Evolutionary conservation across 176 grass and related monocot genomes (phyloP), one percentile per base, ranked within the genome.

Genomic region (Lolium rigidum): DNA sequence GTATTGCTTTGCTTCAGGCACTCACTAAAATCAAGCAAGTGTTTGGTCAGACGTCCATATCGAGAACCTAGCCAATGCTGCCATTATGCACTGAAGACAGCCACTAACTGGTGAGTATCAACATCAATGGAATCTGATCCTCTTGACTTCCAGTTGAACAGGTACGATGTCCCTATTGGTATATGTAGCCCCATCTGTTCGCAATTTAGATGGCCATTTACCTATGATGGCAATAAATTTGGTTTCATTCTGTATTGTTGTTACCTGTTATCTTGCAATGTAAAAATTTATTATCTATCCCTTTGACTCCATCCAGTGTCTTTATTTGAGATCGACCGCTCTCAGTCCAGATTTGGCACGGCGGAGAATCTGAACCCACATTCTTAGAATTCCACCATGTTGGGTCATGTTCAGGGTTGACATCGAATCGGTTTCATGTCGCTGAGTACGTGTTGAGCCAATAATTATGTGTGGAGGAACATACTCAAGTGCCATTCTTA

Each of bases 21-120:
- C 65, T 83, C 79, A 66, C 26, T 61, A 75, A 74, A 84, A 77
- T 38, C 74, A 51, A 67, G 10, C 56, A 8, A 58, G 25, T 69
- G 58, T 87, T 84, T 75, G 89, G 85, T 87, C 47, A 84, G 59
- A 26, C 69, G 85, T 91, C 85, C 85, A 61, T 87, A 57, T 84
- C 89, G 76, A 61, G 41, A 84, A 73, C 67, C 74, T 31, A 87
- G 74, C 74, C 78, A 65, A 24, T 79, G 18, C 66, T 75, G 39
- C 26, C 41, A 87, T 84, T 67, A 80, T 61, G 58, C 85, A 60
- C 66, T 4, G 12, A 83, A 61, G 76, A 48, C 71, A 14, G n/a
- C 59, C 68, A 80, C 79, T 76, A 84, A 84, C 85, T 69, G 80
- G 84, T 79, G 84, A 86, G 7, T 76, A 83, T 87, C 76, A 67